Conservation (phyloP, 1,284 basidiomycete genomes). For the Gomphus bonarii region DNA sequence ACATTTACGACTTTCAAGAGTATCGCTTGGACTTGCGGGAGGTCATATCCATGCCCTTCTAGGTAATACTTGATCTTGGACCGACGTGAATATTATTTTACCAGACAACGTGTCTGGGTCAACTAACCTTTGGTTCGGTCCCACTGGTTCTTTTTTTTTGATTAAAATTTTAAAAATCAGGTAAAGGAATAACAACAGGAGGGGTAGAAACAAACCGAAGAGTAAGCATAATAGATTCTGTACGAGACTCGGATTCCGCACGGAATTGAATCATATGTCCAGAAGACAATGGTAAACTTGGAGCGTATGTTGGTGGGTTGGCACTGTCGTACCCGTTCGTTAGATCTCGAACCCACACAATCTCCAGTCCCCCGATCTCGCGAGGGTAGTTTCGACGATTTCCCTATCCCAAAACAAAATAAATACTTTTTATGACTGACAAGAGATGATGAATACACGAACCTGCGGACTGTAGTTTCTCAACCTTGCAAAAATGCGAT, state of each 20-base stretch:
- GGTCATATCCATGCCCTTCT: conserved; percentile 55
- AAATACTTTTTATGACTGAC: conserved; percentile 1
- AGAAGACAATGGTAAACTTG: conserved; percentile 60
- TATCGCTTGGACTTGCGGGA: conserved; percentile 30
- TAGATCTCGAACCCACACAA: conserved; percentile 61
- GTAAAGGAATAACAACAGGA: background rate
- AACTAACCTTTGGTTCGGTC: conserved; percentile 71
- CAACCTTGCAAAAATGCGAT: conserved; percentile 56
- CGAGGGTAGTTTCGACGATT: conserved; percentile 40
- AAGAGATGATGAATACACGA: conserved; percentile 13
- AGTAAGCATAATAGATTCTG: conserved; percentile 49
- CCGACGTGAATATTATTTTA: background rate
- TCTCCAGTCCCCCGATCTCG: conserved; percentile 45
- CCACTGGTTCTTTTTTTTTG: conserved; percentile 56
- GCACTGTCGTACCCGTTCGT: conserved; percentile 60
- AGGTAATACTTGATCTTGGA: conserved; percentile 74
- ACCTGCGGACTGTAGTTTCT: conserved; percentile 42
- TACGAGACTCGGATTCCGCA: conserved; percentile 30
- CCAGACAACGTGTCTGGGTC: background rate
- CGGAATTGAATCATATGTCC: conserved; percentile 81
- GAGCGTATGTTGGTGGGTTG: conserved; percentile 54
- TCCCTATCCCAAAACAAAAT: conserved; percentile 12
- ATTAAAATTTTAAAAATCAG: background rate
- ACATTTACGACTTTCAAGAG: conserved; percentile 46
- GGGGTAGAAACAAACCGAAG: conserved; percentile 35